Base-by-base conservation (phyloP, 2,329 filamentous ascomycete genomes). In the Microascus cirrosus region DNA sequence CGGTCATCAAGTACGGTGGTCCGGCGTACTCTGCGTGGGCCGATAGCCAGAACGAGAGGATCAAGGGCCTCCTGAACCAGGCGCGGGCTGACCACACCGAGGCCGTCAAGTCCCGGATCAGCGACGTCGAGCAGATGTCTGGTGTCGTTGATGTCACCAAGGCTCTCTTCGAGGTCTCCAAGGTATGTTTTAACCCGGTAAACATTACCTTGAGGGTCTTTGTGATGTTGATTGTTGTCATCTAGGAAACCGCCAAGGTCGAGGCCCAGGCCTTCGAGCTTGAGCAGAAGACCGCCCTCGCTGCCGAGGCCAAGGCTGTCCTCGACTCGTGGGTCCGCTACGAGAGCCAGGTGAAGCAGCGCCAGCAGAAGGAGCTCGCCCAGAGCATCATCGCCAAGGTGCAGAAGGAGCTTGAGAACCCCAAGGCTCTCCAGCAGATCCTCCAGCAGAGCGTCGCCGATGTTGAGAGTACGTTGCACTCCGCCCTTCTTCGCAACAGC, bases 321-420 rank as follows among this genome's bases (percentile, higher is more conserved):
- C 86, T 99, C 64, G 94, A 99, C 74, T 96, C 91, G 59, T 99
- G 94, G 95, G 92, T 97, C 64, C 89, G 94, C 73, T 99, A 99
- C 77, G 94, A 99, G 81, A 80, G 89, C 68, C 94, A 97, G 82
- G 92, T 99, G 71, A 99, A 97, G 89, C 88, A 93, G 81, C 88
- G 94, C 74, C 91, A 99, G 82, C 94, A 99, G 84, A 87, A 83
- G 77, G 94, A 99, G 83, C 85, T 99, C 65, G 90, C 94, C 63
- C 86, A 95, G 72, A 84, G 79, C 74, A 81, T 99, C 75, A 97
- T 99, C 70, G 85, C 88, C 81, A 99, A 96, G 85, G 94, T 97
- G 72, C 87, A 89, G 77, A 97, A 97, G 85, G 93, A 97, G 83
- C 85, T 99, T 60, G 90, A 96, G 83, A 96, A 89, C 83, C 94